Evolutionary conservation across 129 eudicot genomes (phyloP).

Genomic region (Flaveria sonorensis): DNA sequence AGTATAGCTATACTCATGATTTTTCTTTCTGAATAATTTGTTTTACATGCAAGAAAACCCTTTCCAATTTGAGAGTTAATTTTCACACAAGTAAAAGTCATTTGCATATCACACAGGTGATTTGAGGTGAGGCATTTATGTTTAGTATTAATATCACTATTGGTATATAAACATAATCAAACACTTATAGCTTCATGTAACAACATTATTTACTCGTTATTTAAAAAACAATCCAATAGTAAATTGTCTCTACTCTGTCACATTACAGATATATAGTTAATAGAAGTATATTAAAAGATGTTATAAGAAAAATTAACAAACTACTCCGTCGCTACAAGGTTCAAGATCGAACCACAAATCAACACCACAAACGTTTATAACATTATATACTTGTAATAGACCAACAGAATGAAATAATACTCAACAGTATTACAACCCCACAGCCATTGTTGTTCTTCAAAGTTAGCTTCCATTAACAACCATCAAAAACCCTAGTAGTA

Average conservation of each 20-base stretch:
- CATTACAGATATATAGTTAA: too few relatives aligned
- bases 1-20: too few relatives aligned
- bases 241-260: too few relatives aligned
- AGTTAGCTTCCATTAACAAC: constrained; percentile 42
- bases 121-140: neutral
- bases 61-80: neutral
- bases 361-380: constrained; percentile 28
- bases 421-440: constrained; percentile 25
- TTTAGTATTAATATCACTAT: neutral
- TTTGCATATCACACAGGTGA: neutral
- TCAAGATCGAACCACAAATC: constrained; percentile 14
- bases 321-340: neutral
- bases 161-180: neutral
- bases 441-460: constrained; percentile 29
- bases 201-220: too few relatives aligned
- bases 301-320: too few relatives aligned
- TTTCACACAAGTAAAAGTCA: neutral
- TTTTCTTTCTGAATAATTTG: too few relatives aligned
- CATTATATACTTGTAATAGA: constrained; percentile 20
- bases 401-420: constrained; percentile 16
- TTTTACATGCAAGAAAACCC: neutral
- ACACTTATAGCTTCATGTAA: constrained; percentile 18
- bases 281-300: too few relatives aligned
- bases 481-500: constrained; percentile 33
- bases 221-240: too few relatives aligned